Conservation (phyloP, 1,284 basidiomycete genomes). For the Gomphus sp. region DNA sequence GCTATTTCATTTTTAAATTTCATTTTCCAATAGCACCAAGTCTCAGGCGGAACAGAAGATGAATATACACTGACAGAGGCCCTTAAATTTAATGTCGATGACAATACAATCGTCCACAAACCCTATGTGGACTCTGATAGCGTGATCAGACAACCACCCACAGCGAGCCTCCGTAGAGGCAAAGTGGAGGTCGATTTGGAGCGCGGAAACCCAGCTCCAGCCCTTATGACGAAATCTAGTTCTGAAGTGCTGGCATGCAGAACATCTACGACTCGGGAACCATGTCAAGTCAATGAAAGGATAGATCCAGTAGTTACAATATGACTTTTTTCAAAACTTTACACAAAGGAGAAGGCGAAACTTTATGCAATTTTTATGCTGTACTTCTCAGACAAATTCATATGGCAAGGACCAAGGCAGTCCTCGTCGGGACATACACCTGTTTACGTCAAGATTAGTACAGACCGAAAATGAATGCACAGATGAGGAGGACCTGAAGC, state of each 20-base stretch:
- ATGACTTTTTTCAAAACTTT: neutral
- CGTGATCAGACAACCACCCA: neutral
- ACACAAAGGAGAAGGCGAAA: neutral
- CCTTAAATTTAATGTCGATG: neutral
- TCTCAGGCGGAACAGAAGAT: neutral
- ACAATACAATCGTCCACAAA: neutral
- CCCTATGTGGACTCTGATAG: neutral
- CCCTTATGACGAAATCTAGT: neutral
- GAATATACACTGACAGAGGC: neutral
- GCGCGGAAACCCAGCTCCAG: neutral
- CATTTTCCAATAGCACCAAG: neutral
- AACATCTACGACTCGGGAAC: neutral
- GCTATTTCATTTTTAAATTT: neutral
- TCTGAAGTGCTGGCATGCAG: neutral
- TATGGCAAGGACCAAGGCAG: slow-evolving; percentile 63
- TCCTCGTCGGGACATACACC: slow-evolving; percentile 75
- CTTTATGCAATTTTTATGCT: neutral
- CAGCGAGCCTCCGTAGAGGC: neutral
- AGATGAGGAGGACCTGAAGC: slow-evolving; percentile 51
- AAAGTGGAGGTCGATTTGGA: neutral
- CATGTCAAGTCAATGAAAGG: neutral
- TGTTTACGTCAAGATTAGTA: slow-evolving; percentile 20
- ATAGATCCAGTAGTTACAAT: neutral
- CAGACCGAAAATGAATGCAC: slow-evolving; percentile 13
- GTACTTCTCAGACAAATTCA: neutral